Percentiles rank a stretch among this genome's conserved stretches.
Conservation (phyloP, 2,329 filamentous ascomycete genomes). For the Colletotrichum orchidophilum region DNA sequence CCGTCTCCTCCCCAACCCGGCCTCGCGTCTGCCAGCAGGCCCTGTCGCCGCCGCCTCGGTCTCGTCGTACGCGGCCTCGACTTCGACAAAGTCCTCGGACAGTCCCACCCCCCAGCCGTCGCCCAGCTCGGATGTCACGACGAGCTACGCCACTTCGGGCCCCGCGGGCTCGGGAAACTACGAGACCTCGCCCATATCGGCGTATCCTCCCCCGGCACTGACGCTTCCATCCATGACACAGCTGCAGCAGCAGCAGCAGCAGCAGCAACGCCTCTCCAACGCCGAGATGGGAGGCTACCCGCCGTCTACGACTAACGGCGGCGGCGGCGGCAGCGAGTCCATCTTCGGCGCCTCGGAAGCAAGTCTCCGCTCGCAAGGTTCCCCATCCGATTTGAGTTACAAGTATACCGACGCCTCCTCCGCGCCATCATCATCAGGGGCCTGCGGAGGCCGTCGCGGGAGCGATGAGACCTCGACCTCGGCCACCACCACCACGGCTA, state of each 20-base stretch:
- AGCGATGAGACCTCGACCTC: conserved; percentile 13
- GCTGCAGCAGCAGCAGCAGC: conserved; percentile 20
- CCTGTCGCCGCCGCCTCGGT: background rate
- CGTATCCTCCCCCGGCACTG: conserved; percentile 19
- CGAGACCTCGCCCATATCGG: conserved; percentile 16
- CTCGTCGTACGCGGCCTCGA: background rate
- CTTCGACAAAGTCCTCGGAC: conserved; percentile 14
- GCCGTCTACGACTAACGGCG: conserved; percentile 20
- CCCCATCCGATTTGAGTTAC: conserved; percentile 31
- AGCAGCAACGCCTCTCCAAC: conserved; percentile 18
- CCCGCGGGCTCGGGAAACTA: background rate
- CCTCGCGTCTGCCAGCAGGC: conserved; percentile 40
- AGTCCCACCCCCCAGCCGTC: conserved; percentile 18
- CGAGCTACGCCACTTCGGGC: conserved; percentile 8
- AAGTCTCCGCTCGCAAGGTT: conserved; percentile 29
- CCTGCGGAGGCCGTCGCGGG: conserved; percentile 9
- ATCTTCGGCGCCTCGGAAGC: conserved; percentile 32
- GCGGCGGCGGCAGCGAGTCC: conserved; percentile 19
- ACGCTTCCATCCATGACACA: conserved; percentile 27
- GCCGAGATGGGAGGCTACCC: conserved; percentile 21
- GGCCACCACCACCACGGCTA: background rate
- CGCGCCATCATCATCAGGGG: background rate
- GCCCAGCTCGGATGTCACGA: conserved; percentile 7
- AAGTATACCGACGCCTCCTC: conserved; percentile 30
- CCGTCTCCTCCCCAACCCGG: conserved; percentile 47